Evolutionary conservation across 2,329 filamentous ascomycete genomes (phyloP).

Genomic region (Diaporthe capsici): DNA sequence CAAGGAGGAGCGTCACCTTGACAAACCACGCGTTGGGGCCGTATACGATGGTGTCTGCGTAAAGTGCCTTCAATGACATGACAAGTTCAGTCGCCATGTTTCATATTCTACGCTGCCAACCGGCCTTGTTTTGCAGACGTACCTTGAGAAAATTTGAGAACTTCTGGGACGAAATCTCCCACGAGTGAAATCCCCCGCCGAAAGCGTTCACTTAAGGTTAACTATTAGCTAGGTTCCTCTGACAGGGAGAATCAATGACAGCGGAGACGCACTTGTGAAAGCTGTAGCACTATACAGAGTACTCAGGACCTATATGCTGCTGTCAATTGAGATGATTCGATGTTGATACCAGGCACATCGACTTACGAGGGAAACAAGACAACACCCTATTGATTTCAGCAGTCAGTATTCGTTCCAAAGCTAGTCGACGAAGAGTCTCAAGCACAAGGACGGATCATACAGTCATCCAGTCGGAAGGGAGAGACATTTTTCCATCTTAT

Average conservation of each 20-base stretch:
- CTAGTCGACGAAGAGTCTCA: not conserved
- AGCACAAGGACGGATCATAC: not conserved
- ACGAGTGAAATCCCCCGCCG: slow-evolving; percentile 30
- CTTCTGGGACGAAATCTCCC: slow-evolving; percentile 20
- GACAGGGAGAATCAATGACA: not conserved
- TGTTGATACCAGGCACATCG: not conserved
- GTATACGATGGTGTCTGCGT: slow-evolving; percentile 33
- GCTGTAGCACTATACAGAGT: slow-evolving; percentile 30
- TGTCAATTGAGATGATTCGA: not conserved
- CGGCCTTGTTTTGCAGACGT: not conserved
- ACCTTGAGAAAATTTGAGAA: slow-evolving; percentile 33
- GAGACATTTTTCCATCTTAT: slow-evolving; percentile 11
- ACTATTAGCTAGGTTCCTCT: not conserved
- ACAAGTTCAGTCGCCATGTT: not conserved
- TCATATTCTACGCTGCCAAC: not conserved
- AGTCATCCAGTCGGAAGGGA: slow-evolving; percentile 26
- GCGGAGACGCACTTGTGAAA: slow-evolving; percentile 6
- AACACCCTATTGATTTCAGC: slow-evolving; percentile 7
- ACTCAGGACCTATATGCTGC: slow-evolving; percentile 21
- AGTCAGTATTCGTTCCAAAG: not conserved
- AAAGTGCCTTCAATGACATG: slow-evolving; percentile 19
- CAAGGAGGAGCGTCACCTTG: slow-evolving; percentile 28
- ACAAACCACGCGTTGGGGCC: slow-evolving; percentile 36
- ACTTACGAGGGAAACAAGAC: slow-evolving; percentile 28
- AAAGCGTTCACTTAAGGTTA: slow-evolving; percentile 16